Base-by-base conservation (phyloP, 2,329 filamentous ascomycete genomes). In the Ceratocystis huliohia region DNA sequence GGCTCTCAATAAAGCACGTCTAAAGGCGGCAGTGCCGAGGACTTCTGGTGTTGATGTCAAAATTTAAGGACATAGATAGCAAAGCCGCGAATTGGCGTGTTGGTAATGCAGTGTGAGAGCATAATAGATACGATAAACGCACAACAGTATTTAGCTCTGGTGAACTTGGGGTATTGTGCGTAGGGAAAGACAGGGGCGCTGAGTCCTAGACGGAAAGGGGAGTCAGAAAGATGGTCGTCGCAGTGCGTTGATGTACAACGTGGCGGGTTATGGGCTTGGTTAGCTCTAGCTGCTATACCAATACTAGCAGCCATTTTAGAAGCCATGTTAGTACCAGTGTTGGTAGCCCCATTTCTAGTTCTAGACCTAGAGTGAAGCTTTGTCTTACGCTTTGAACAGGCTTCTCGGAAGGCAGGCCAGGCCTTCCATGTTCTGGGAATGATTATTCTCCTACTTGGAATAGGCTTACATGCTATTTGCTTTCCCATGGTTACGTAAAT, bases 21-120 rank as follows among this genome's bases (percentile, higher is more conserved):
- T 46, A 68, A 50, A 13, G 22, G 13, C 28, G 53, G 17, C 17
- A 30, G 10, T 22, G 50, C 13, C 20, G 50, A 13, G 7, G 53
- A 6, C 22, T 28, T 15, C 15, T 20, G 2, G 22, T 69, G 28
- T 33, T 30, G 10, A 25, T 69, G 57, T 4, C 72, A 59, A 73
- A 79, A 82, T 2, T 70, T 69, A 13, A 73, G 69, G 0, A 77
- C 73, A 3, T 79, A 73, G 0, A 72, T 71, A 1, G 75, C 69
- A 17, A 76, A 73, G 0, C 71, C 65, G 1, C 69, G 44, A 46
- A 81, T 72, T 0, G 73, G 73, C 8, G 74, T 73, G 1, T 71
- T 67, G 13, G 77, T 71, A 17, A 81, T 75, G 63, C 75, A 77
- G 0, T 77, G 76, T 0, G 78, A 74, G 1, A 82, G 71, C 1